Base-by-base conservation (phyloP, 352 stramenopile species). In the Phytophthora pisi region DNA sequence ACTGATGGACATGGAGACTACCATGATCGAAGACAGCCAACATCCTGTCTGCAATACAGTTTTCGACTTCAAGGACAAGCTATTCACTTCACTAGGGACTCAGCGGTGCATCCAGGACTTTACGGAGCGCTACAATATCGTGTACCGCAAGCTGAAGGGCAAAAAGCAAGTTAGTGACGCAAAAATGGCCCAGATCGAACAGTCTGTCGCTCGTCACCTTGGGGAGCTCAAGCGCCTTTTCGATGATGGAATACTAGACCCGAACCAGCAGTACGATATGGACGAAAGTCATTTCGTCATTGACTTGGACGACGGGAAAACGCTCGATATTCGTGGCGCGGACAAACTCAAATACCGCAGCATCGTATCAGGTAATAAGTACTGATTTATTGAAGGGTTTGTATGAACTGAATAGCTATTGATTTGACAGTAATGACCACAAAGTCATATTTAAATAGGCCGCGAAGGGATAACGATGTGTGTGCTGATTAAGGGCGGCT, bases 381-480 rank as follows among this genome's bases (percentile, higher is more conserved):
- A 36, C 15, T 43, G 13, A 43, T 43, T 43, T 43, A 43, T 43
- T 43, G 15, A 43, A 43, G 9, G 15, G 4, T 43, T 43, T 43
- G 36, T 43, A 43, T 43, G 10, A 43, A 16, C 36, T 43, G 15
- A 43, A n/a, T 43, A 43, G 36, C 7, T 18, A 43, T 43, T 15
- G 9, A 11, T 43, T 43, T 9, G 36, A 43, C 36, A 43, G 9
- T 43, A 43, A 1, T 43, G 36, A 43, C 5, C 15, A 9, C 15
- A n/a, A 16, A 34, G 50, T 50, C 28, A 5, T 58, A 26, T 16
- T 24, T 30, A 8, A 51, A 51, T 61, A 63, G 61, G 23, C 31
- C 61, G 46, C 23, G 53, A 68, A 30, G 61, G 61, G 4, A 68
- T 68, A 9, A 68, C 61, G 0, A 68, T 68, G 52, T 61, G 20